phyloP scores from a whole-genome alignment of 2,329 filamentous ascomycete genomes.

The Eurotiales sp. region DNA sequence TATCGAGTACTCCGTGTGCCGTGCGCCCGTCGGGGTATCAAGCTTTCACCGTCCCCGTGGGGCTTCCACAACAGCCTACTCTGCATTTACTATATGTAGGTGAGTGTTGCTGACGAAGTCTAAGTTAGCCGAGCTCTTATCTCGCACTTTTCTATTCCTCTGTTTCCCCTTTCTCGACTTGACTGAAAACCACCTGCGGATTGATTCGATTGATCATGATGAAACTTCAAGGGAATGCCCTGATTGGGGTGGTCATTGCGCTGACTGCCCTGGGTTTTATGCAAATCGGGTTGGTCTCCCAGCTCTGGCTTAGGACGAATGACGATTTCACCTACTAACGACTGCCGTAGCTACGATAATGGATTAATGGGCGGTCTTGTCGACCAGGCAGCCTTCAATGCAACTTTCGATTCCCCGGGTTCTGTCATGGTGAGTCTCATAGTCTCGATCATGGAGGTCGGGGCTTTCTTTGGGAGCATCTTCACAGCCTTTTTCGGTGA shows the following conservation, averaged over 20 bases:
- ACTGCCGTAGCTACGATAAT: slow-evolving; percentile 32
- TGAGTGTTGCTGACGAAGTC: too few relatives aligned
- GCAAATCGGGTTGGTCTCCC: slow-evolving; percentile 38
- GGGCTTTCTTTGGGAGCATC: too few relatives aligned
- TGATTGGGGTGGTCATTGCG: slow-evolving; percentile 42
- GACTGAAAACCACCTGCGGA: background rate
- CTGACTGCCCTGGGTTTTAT: slow-evolving; percentile 48
- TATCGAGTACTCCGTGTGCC: too few relatives aligned
- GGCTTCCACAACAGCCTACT: too few relatives aligned
- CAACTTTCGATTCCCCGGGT: slow-evolving; percentile 38
- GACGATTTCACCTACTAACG: background rate
- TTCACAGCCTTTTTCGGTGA: too few relatives aligned
- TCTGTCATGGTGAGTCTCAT: slow-evolving; percentile 45
- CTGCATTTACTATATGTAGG: too few relatives aligned
- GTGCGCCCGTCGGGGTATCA: too few relatives aligned
- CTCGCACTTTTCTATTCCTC: too few relatives aligned
- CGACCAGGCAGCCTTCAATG: slow-evolving; percentile 11
- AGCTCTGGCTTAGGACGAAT: too few relatives aligned
- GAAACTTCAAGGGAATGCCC: slow-evolving; percentile 29
- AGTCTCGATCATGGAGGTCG: slow-evolving; percentile 1
- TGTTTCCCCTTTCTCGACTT: too few relatives aligned
- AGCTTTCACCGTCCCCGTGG: too few relatives aligned
- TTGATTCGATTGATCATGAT: slow-evolving; percentile 1
- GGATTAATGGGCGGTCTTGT: slow-evolving; percentile 41
- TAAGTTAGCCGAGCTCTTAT: too few relatives aligned